Conservation (phyloP, 441 rosid species). For the Euphorbia celastroides region DNA sequence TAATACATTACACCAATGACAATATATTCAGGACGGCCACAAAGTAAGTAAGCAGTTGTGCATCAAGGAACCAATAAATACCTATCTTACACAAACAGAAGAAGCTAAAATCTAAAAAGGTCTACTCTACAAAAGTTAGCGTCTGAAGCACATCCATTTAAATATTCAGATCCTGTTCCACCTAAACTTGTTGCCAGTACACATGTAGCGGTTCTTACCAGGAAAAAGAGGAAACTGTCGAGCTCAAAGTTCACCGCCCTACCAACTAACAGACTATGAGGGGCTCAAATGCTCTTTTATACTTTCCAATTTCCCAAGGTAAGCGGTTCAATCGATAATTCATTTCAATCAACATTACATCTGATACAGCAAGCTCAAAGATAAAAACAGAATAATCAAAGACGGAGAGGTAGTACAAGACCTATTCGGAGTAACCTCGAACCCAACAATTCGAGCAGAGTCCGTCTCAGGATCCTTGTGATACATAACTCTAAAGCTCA, state of each 20-base stretch:
- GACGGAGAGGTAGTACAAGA: constrained; percentile 21
- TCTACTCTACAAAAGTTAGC: neutral
- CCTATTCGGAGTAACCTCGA: constrained; percentile 94
- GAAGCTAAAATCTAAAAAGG: neutral
- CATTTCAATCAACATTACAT: neutral
- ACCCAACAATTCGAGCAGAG: constrained; percentile 86
- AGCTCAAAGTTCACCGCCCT: no score
- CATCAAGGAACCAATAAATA: neutral
- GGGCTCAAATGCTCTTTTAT: neutral
- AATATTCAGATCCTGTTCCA: constrained; percentile 1
- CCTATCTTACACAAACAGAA: neutral
- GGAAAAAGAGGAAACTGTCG: no score
- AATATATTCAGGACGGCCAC: neutral
- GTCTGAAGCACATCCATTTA: no score
- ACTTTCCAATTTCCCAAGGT: neutral
- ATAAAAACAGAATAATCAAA: constrained; percentile 1
- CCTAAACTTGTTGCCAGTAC: neutral
- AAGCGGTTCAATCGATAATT: neutral
- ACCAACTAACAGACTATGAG: neutral
- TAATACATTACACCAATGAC: neutral
- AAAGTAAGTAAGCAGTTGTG: neutral
- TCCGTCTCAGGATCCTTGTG: constrained; percentile 75
- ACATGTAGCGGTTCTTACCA: neutral
- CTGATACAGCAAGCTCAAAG: neutral
- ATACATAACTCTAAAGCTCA: constrained; percentile 89